Evolutionary conservation across 352 stramenopile genomes (phyloP), one percentile per base, ranked within the genome.

Genomic region (Globisporangium cylindrosporum): DNA sequence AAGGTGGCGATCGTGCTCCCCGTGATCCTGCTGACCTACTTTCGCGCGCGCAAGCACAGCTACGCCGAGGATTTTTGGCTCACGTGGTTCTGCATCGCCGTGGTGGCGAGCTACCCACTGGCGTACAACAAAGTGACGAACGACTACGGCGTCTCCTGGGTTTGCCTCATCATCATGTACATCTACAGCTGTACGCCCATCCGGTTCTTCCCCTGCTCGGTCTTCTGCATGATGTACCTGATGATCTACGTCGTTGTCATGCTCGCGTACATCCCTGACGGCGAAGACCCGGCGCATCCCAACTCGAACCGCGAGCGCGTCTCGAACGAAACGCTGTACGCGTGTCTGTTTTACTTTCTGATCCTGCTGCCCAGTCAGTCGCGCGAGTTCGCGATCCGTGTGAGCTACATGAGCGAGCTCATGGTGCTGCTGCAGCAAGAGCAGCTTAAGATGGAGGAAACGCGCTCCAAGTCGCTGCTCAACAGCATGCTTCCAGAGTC

Each of bases 371-470:
- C 83, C 7, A 92, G 83, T 59, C 86, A 93, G 59, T 88, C 82
- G 14, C 82, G 88, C 32, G 88, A 95, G 67, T 91, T 92, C 49
- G 85, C 86, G 18, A 92, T 93, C 62, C 85, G 85, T 9, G 81
- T 91, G 53, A 91, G 82, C 65, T 94, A 92, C 67, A 95, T 95
- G 82, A 95, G 86, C 60, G 84, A 95, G 57, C 72, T 92, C 7
- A 90, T 93, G 82, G 85, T 95, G 36, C 66, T 95, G 43, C 68
- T 90, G n/a, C 82, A 93, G 62, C 82, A 93, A 34, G 80, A 90
- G 67, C 85, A 93, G 68, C 78, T 93, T 41, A 88, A 90, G 53
- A 86, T 92, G 76, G 86, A 94, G 67, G 84, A 94, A 68, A 86
- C 78, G 25, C 79, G 86, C 14, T 92, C 84, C 69, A 93, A 92